These are phyloP conservation scores for Alternaria consortialis DNA, from an alignment of 2,329 filamentous ascomycete genomes.

Conservation along the genomic window DNA sequence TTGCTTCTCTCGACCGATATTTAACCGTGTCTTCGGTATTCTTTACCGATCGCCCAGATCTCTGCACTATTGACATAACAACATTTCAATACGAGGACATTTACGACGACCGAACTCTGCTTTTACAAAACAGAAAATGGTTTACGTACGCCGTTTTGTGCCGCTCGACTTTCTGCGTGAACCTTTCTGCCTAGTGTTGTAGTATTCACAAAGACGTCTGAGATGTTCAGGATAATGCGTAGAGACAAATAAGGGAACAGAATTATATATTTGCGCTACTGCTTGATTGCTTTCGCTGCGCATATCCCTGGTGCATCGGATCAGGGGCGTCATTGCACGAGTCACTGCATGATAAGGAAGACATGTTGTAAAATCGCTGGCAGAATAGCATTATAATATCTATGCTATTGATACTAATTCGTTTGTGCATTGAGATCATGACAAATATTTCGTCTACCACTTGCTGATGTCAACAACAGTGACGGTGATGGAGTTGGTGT, in stretches of 20 bases:
- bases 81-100: not conserved
- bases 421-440: not conserved
- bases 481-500: conserved; percentile 43
- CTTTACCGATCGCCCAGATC: no score
- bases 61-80: no score
- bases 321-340: not conserved
- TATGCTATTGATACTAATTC: not conserved
- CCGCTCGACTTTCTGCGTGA: not conserved
- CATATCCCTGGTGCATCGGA: not conserved
- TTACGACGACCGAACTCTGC: not conserved
- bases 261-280: not conserved
- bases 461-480: conserved; percentile 45
- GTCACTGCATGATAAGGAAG: not conserved
- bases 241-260: not conserved
- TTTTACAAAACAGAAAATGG: not conserved
- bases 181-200: not conserved
- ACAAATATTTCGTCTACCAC: not conserved
- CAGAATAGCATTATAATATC: not conserved
- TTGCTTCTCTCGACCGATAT: not conserved
- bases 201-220: not conserved
- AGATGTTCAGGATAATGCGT: not conserved
- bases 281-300: not conserved
- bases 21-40: not conserved
- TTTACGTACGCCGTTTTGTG: no score
- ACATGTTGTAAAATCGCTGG: not conserved